A percentile compares a stretch with the other conserved stretches of the same genome.
These are phyloP conservation scores for Halteria grandinella DNA, from an alignment of 73 alveolate species.

Conservation along the genomic window DNA sequence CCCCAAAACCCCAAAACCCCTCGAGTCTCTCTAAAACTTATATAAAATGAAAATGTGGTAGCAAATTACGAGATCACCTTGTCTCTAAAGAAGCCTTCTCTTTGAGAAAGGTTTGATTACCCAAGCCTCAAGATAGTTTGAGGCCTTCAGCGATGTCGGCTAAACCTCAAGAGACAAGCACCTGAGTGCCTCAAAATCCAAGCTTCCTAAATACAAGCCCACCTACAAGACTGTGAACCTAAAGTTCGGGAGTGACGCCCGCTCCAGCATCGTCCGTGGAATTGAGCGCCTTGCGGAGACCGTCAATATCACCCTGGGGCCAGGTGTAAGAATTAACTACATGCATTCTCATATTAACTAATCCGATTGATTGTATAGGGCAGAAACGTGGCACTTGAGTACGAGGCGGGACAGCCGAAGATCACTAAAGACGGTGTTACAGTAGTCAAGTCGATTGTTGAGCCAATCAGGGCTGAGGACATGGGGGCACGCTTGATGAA, in stretches of 20 bases:
- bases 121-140: too few species aligned
- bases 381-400: conserved; percentile 80
- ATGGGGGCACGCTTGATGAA: conserved; percentile 86
- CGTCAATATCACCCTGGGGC: conserved; percentile 80
- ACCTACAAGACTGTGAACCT: conserved; percentile 48
- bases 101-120: too few species aligned
- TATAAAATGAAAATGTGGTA: too few species aligned
- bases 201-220: not conserved
- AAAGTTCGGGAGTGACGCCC: conserved; percentile 65
- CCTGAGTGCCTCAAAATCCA: too few species aligned
- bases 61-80: too few species aligned
- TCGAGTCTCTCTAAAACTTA: too few species aligned
- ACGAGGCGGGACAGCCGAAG: conserved; percentile 83
- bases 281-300: conserved; percentile 65
- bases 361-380: conserved; percentile 48
- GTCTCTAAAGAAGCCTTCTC: too few species aligned
- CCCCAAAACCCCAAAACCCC: too few species aligned
- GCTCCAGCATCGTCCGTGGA: conserved; percentile 68
- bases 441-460: conserved; percentile 71
- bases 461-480: conserved; percentile 68
- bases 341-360: too few species aligned
- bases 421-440: conserved; percentile 95
- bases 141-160: too few species aligned
- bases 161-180: too few species aligned
- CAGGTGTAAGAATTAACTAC: conserved; percentile 65